Base-by-base conservation (phyloP, 805 yeast species). In the Candida nonsorbophila region DNA sequence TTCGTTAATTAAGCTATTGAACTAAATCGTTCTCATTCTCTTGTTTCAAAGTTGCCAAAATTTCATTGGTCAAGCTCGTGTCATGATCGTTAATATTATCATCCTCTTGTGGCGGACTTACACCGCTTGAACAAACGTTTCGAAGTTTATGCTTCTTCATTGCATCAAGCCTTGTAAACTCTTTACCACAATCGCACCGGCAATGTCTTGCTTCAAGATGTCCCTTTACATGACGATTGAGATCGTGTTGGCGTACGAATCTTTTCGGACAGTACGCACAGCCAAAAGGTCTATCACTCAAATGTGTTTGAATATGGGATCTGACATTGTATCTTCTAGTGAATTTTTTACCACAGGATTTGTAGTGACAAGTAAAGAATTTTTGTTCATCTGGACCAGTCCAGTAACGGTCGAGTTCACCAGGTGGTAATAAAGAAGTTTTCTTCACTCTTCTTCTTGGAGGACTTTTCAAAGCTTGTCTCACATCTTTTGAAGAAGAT, bases 301-400 rank as follows among this genome's bases (percentile, higher is more conserved):
- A 59, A 64, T 92, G 99, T 1, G 98, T 92, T 53, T 92, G 98
- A 33, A 92, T 88, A 54, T 92, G 99, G 0, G 96, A 85, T 38
- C 97, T 67, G 8, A 86, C 85, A 47, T 92, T 92, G 56, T 94
- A 94, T 26, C 95, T 69, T 48, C 98, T 69, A 6, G 87, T 77
- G 57, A 92, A 90, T 31, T 71, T 62, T 57, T 92, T 87, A 7
- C 84, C 82, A 58, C 99, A 92, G 31, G 69, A 68, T 10, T 81
- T 73, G 54, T 67, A 90, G 35, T 72, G 67, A 55, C 99, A 92
- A 20, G 77, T 69, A 58, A 72, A 94, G 17, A 71, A 64, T 36
- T 79, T 82, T 27, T 81, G 74, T 17, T 63, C 73, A 40, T 83
- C 81, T 5, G 95, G 87, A 1, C 94, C 95, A 29, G 69, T 72